Base-by-base conservation (phyloP, 2,329 filamentous ascomycete species). In the Raffaelea albimanens region DNA sequence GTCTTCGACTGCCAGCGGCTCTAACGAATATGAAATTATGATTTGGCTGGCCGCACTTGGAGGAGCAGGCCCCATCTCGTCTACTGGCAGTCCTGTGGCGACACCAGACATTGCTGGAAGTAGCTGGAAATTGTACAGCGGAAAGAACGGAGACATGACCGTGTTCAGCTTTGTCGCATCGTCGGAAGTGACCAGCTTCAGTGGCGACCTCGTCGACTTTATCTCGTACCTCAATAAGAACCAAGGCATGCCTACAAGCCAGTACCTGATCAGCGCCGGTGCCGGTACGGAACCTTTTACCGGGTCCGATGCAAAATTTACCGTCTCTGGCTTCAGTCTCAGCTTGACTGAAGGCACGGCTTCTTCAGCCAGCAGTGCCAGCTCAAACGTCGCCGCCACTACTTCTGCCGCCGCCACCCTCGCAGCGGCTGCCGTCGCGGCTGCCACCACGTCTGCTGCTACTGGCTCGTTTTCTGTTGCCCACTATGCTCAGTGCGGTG, bases 21-120 rank as follows among this genome's bases (percentile, higher is more conserved):
- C 49, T 5, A 57, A 71, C 23, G 64, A 76, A 56, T 80, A 79
- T 59, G 80, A 83, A 63, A 70, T 83, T 60, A 83, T 83, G 80
- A 68, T 83, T 56, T 83, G 80, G 80, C 66, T 82, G 41, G 72
- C 67, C 2, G 69, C 71, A 3, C 65, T 77, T 42, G 79, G 78
- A 25, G 76, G 75, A 46, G 77, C 77, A 2, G 73, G 74, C 1
- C 78, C 79, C 34, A 81, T 82, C 65, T 72, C 69, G 34, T 55
- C 60, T 34, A 72, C 65, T 8, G 77, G 76, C 48, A 69, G 64
- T 22, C 55, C 75, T 5, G 67, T 82, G 53, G 76, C 72, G 3
- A 78, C 69, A 1, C 66, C 72, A 13, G 75, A 66, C 13, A 67
- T 83, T 48, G 75, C 61, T 36, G 78, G 75, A 38, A 60, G 64